Percentiles rank a stretch among this genome's conserved stretches.
These are phyloP conservation scores for Funneliformis mosseae DNA, from an alignment of 192 early-diverging fungal genomes.

Conservation along the genomic window DNA sequence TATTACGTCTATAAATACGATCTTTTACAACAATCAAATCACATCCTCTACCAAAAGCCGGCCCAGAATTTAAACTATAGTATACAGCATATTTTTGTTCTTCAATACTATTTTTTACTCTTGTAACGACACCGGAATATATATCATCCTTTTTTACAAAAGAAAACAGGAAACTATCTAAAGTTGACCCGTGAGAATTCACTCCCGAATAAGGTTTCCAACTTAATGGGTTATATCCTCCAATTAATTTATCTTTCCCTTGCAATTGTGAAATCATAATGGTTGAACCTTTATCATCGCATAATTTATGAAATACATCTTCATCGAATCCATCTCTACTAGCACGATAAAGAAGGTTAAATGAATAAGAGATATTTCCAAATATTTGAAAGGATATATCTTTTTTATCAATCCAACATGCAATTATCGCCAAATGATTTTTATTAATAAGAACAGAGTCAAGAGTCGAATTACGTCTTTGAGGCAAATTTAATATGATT, in stretches of 20 bases:
- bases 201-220: neutral
- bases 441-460: neutral
- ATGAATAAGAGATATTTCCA: neutral
- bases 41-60: constrained; percentile 13
- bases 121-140: neutral
- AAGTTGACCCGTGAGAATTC: neutral
- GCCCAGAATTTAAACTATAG: neutral
- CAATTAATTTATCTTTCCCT: neutral
- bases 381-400: neutral
- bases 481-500: neutral
- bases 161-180: neutral
- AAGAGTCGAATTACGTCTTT: neutral
- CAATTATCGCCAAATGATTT: neutral
- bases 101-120: neutral
- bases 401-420: neutral
- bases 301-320: neutral
- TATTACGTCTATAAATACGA: too few relatives aligned
- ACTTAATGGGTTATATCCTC: neutral
- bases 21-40: too few relatives aligned
- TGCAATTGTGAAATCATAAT: neutral
- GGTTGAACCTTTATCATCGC: neutral
- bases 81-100: neutral
- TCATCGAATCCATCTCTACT: neutral
- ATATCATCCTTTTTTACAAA: neutral
- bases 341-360: neutral